Base-by-base conservation (phyloP, 306 rosid genomes). In the Vigna trinervia region DNA sequence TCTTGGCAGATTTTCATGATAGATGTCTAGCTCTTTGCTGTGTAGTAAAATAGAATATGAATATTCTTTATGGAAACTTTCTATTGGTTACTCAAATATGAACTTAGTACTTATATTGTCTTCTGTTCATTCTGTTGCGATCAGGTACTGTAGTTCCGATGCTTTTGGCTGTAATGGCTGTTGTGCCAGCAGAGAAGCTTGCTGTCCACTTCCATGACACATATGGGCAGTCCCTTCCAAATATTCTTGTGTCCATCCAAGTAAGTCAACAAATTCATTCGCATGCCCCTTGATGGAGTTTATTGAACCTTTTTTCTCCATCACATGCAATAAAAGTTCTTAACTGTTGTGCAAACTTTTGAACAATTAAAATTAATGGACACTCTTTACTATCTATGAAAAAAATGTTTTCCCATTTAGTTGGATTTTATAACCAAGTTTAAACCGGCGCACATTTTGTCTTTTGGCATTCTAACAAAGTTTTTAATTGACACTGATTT, bases 181-280 rank as follows among this genome's bases (percentile, higher is more conserved):
- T 86, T 74, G 96, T 90, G 67, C 97, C 97, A 5, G 69, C 73
- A 15, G 94, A 89, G 63, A 93, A 84, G 83, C 90, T 93, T 77
- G 96, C 97, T 22, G 97, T 93, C 73, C 97, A 93, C 88, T 93
- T 90, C 91, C 97, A 93, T 73, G 97, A 93, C 88, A 93, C 96
- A 62, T 93, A 93, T 4, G 97, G 96, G 28, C 97, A 93, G 80
- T 87, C 96, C 71, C 93, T 93, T 79, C 78, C 94, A 64, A 93
- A 93, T 74, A 93, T 93, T 79, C 86, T 93, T 7, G 75, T 89
- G 10, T 90, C 97, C 73, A 91, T 93, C 78, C 97, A 93, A 84
- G 97, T 90, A 88, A 84, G 89, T 77, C 54, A 67, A 68, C 38
- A 60, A 51, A 53, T 53, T 14, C 50, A 48, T 63, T 53, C 70